Conservation (phyloP, 1,284 basidiomycete species). For the Trichosporon faecale region DNA sequence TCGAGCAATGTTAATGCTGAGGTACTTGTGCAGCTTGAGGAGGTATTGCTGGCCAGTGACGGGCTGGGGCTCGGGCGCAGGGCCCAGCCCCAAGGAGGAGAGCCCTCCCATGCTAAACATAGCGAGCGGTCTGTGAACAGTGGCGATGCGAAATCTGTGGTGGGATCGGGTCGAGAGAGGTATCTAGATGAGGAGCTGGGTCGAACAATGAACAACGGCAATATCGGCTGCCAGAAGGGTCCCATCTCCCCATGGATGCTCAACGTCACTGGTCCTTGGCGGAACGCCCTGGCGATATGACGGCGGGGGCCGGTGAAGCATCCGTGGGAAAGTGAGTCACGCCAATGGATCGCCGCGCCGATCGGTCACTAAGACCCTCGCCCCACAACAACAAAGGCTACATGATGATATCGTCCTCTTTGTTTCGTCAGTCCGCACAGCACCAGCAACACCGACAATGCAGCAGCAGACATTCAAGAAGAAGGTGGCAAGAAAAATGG, state of each 20-base stretch:
- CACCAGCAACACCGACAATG: background rate
- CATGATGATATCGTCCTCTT: background rate
- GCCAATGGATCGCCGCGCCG: background rate
- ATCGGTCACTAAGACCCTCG: background rate
- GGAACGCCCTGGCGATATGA: background rate
- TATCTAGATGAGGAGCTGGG: background rate
- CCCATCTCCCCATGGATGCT: background rate
- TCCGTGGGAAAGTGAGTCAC: conserved; percentile 7
- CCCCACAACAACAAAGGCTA: background rate
- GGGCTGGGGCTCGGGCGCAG: conserved; percentile 26
- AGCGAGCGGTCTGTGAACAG: background rate
- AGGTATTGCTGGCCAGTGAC: conserved; percentile 43
- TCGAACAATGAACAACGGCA: background rate
- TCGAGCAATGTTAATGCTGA: conserved; percentile 41
- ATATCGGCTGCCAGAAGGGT: background rate
- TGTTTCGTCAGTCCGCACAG: background rate
- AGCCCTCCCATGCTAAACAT: conserved; percentile 17
- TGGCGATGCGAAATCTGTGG: background rate
- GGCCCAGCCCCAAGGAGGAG: conserved; percentile 22
- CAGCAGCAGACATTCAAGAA: background rate
- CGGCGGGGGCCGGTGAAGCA: background rate
- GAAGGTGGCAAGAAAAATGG: background rate
- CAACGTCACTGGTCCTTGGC: background rate
- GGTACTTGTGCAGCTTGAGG: conserved; percentile 47
- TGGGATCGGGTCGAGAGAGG: background rate